Evolutionary conservation across 2,329 filamentous ascomycete genomes (phyloP).

Genomic region (Penicillium psychrosexuale): DNA sequence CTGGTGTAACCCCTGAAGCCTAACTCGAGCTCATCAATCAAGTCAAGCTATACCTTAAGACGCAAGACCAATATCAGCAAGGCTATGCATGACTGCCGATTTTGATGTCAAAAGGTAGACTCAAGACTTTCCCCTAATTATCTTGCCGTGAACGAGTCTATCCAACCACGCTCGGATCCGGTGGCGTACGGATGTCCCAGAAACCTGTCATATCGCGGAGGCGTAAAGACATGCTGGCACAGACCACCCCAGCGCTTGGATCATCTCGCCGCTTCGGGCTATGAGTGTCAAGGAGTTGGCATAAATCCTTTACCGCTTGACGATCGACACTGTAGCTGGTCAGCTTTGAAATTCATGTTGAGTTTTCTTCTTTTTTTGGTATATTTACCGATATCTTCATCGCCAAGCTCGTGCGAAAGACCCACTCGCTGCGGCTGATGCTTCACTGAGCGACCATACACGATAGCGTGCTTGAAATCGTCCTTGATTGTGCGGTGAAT

Average conservation of each 20-base stretch:
- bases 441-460: constrained; percentile 97
- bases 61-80: constrained; percentile 12
- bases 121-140: constrained; percentile 10
- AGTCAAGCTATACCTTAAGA: constrained; percentile 2
- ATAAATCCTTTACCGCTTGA: constrained; percentile 59
- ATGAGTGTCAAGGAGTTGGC: constrained; percentile 22
- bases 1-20: constrained; percentile 6
- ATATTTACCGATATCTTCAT: constrained; percentile 90
- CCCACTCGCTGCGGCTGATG: constrained; percentile 97
- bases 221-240: constrained; percentile 15
- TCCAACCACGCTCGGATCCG: constrained; percentile 16
- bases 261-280: constrained; percentile 27
- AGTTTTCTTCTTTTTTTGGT: not conserved
- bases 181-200: constrained; percentile 28
- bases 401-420: constrained; percentile 81
- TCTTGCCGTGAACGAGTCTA: constrained; percentile 20
- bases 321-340: constrained; percentile 56
- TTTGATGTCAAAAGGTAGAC: constrained; percentile 9
- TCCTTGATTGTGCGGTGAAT: constrained; percentile 97
- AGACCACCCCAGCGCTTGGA: constrained; percentile 23
- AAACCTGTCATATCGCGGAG: constrained; percentile 25
- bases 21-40: constrained; percentile 18
- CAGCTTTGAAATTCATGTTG: constrained; percentile 19
- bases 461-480: constrained; percentile 90
- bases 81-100: not conserved